These are phyloP conservation scores for Hygrophoropsis aurantiaca DNA, from an alignment of 768 basidiomycete species.

Conservation along the genomic window DNA sequence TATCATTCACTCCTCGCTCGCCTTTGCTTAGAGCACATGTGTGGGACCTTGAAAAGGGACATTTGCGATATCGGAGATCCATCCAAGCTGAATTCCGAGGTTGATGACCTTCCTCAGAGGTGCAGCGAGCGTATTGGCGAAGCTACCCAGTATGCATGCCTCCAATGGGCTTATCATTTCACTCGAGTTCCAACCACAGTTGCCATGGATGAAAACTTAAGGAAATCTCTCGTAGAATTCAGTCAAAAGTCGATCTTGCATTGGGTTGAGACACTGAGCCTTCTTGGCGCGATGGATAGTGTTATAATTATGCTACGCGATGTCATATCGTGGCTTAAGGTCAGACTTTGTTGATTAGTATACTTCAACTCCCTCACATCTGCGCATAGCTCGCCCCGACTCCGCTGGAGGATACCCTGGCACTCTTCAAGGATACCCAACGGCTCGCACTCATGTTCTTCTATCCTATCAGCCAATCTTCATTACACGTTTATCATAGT, in stretches of 20 bases:
- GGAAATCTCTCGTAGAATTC: slow-evolving; percentile 11
- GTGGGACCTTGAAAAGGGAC: slow-evolving; percentile 11
- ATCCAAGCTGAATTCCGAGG: slow-evolving; percentile 12
- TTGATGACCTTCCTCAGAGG: slow-evolving; percentile 12
- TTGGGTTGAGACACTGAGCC: slow-evolving; percentile 18
- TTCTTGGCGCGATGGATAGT: slow-evolving; percentile 15
- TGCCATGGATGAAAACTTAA: slow-evolving; percentile 4
- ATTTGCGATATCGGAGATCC: slow-evolving; percentile 15
- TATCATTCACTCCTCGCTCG: slow-evolving; percentile 16
- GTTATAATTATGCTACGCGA: slow-evolving; percentile 14
- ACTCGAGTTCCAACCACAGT: slow-evolving; percentile 10
- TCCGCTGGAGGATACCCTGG: slow-evolving; percentile 3
- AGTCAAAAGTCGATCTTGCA: slow-evolving; percentile 10
- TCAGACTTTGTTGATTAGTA: background rate
- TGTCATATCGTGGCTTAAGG: slow-evolving; percentile 14
- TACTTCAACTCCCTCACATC: background rate
- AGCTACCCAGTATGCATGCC: slow-evolving; percentile 15
- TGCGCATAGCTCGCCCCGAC: slow-evolving; percentile 8
- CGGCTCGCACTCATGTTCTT: slow-evolving; percentile 16
- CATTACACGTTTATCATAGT: slow-evolving; percentile 16
- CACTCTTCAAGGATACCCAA: slow-evolving; percentile 15
- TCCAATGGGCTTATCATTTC: slow-evolving; percentile 15
- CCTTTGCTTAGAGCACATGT: slow-evolving; percentile 12
- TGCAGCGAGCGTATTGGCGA: slow-evolving; percentile 8
- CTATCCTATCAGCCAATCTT: slow-evolving; percentile 18